Evolutionary conservation across 2,329 filamentous ascomycete species (phyloP).

Genomic region (Hypoxylon sp.): DNA sequence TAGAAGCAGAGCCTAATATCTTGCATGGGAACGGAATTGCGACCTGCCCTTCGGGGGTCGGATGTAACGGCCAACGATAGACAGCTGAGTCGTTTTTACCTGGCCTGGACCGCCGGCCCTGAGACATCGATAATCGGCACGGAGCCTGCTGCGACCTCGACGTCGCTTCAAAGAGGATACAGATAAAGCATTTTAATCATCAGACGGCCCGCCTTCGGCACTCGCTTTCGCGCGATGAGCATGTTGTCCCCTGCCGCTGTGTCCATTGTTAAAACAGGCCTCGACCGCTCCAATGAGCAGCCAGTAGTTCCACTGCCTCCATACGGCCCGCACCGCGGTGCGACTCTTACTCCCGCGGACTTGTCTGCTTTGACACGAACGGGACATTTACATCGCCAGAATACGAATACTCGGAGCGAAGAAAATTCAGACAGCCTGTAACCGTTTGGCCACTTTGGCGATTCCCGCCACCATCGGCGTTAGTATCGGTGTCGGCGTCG

Average conservation of each 20-base stretch:
- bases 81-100: constrained; percentile 7
- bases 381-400: too few species aligned
- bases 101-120: constrained; percentile 16
- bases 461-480: constrained; percentile 2
- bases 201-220: neutral
- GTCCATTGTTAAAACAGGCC: neutral
- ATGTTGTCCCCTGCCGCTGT: constrained; percentile 11
- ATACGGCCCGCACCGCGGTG: neutral
- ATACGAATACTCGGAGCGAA: too few species aligned
- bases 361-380: too few species aligned
- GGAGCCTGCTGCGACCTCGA: neutral
- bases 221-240: neutral
- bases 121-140: constrained; percentile 24
- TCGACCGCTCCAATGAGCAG: neutral
- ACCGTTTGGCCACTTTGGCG: neutral
- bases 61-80: constrained; percentile 18
- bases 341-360: neutral
- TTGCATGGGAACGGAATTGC: constrained; percentile 3
- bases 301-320: neutral
- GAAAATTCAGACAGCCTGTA: neutral
- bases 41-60: constrained; percentile 16
- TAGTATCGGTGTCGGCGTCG: constrained; percentile 15
- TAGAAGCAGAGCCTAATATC: neutral
- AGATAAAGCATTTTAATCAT: neutral
- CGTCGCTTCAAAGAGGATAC: neutral